Evolutionary conservation across 768 basidiomycete species (phyloP), one percentile per base, ranked within the genome.

Genomic region (Lactarius sp.): DNA sequence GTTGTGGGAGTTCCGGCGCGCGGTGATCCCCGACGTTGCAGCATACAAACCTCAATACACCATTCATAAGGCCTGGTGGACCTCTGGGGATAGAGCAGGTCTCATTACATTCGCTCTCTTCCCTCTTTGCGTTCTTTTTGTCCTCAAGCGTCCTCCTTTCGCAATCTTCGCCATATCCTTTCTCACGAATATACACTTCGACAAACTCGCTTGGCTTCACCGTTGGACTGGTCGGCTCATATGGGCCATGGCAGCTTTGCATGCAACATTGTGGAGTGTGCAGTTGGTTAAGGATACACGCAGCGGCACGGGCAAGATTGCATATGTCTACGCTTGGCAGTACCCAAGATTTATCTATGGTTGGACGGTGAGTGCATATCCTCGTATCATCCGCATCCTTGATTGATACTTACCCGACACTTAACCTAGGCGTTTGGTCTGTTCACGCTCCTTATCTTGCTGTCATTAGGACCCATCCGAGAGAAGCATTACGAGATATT

Each of bases 181-280:
- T 66, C 76, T 83, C 61, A 80, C 81, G 46, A 84, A 88, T 59
- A 67, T 90, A n/a, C 81, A 84, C 68, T 87, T 87, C 69, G 90
- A 92, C 77, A 89, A 89, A 71, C 81, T 91, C 10, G 80, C 83
- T 5, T 79, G 83, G 74, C 75, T 90, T 7, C 90, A 92, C 72
- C 81, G 82, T 33, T 88, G 88, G 85, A 75, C 81, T 4, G 90
- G 86, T 2, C 77, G 88, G 57, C 74, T 91, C 49, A 79, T 90
- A 22, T 92, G 87, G 84, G 71, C 84, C 52, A 71, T 88, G 58
- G 80, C 82, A 7, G 72, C 80, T 3, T 67, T 83, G 3, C 90
- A 92, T 71, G 83, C 86, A 37, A 77, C 74, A 2, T 74, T 86
- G 1, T 92, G 90, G 90, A 84, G 83, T 61, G 78, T 87, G 6